Evolutionary conservation across 2,329 filamentous ascomycete species (phyloP), one percentile per base, ranked within the genome.

Genomic region (Nemania sp.): DNA sequence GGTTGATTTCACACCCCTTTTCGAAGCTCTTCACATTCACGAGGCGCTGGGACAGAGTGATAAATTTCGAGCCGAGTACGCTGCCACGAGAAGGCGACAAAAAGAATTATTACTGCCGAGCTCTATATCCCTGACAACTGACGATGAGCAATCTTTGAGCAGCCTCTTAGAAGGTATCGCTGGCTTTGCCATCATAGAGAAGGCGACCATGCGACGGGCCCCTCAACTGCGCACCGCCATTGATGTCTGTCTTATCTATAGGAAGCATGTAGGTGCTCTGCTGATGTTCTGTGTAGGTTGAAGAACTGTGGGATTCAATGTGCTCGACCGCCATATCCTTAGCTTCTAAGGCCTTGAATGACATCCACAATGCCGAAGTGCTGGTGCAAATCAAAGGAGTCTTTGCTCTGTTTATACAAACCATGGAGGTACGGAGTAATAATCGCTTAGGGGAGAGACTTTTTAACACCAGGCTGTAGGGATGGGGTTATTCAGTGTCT

Each of bases 251-350:
- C 24, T 24, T 11, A n/a, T n/a, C 37, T 17, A 2, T 40, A 30
- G 6, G 33, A 28, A 15, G 6, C 15, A 17, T 20, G 6, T 7
- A 9, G 5, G 7, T 28, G 17, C 12, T 7, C 5, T 41, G 19
- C 55, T 59, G 8, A 56, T 23, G 2, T 8, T 15, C 41, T 5
- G 20, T 33, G 7, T 19, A 92, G 89, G 86, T 97, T n/a, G 94
- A 99, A 67, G 94, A 97, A 72, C 77, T 99, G 2, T 99, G 94
- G 94, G 93, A 97, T 66, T 97, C 92, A 0, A 94, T 97, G 90
- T 97, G 93, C 68, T 90, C 92, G 66, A 86, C 88, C 39, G 88
- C 90, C 0, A 91, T 97, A 61, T 82, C 80, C 7, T 77, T 97
- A 42, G 95, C 96, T 58, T 86, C 87, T 1, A 90, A 87, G 62